Conservation (phyloP, 2,329 filamentous ascomycete genomes). For the Knoxdaviesia capensis region DNA sequence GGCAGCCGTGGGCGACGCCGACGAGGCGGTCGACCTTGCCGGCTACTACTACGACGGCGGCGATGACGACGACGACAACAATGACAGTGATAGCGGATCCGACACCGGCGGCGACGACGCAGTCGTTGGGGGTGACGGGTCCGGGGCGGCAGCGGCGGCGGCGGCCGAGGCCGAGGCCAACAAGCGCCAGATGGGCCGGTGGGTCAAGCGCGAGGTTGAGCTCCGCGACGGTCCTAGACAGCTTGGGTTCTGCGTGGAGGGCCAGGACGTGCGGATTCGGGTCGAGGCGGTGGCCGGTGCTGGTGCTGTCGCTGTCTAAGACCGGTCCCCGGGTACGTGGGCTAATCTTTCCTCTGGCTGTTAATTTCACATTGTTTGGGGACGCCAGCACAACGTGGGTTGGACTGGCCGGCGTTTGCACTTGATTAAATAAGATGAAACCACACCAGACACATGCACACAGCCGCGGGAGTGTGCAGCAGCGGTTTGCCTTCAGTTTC, state of each 20-base stretch:
- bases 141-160: slow-evolving; percentile 6
- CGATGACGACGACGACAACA: slow-evolving; percentile 23
- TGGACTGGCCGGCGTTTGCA: too few relatives aligned
- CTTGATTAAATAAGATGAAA: too few relatives aligned
- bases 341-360: background rate
- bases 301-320: too few relatives aligned
- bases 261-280: slow-evolving; percentile 46
- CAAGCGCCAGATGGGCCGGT: slow-evolving; percentile 27
- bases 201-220: slow-evolving; percentile 62
- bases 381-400: background rate
- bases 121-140: slow-evolving; percentile 6
- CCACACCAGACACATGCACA: too few relatives aligned
- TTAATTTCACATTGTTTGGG: background rate
- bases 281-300: slow-evolving; percentile 28
- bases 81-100: slow-evolving; percentile 9
- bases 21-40: slow-evolving; percentile 20
- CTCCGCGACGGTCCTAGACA: slow-evolving; percentile 61
- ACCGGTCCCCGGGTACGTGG: too few relatives aligned
- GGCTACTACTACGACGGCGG: slow-evolving; percentile 31
- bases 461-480: too few relatives aligned
- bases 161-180: slow-evolving; percentile 11
- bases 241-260: slow-evolving; percentile 69
- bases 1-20: slow-evolving; percentile 37
- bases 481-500: too few relatives aligned
- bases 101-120: slow-evolving; percentile 5